phyloP scores from a whole-genome alignment of 345 rosid genomes.

The Luvunga scandens region DNA sequence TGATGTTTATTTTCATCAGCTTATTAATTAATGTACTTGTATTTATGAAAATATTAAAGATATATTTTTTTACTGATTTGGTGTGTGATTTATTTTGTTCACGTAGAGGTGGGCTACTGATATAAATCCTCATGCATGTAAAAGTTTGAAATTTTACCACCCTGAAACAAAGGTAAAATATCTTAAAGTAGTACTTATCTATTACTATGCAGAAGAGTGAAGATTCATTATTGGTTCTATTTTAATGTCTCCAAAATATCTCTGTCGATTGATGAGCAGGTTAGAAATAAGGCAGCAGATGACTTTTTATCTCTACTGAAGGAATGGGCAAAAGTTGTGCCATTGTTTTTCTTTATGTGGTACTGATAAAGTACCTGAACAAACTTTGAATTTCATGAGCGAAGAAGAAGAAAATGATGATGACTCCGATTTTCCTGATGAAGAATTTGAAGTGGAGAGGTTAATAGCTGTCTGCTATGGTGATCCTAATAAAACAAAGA shows the following conservation, averaged over 20 bases:
- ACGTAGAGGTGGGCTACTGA: slow-evolving; percentile 46
- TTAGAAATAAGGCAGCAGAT: slow-evolving; percentile 26
- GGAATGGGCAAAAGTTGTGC: slow-evolving; percentile 26
- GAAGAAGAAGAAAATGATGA: neutral
- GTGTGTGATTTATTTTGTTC: neutral
- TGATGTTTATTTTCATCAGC: neutral
- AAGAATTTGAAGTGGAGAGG: slow-evolving; percentile 24
- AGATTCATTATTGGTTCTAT: neutral
- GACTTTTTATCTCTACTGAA: slow-evolving; percentile 23
- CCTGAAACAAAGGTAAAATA: slow-evolving; percentile 38
- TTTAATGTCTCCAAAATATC: neutral
- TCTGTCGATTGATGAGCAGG: neutral
- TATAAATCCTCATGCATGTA: slow-evolving; percentile 34
- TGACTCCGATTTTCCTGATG: neutral
- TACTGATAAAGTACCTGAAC: neutral
- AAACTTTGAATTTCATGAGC: neutral
- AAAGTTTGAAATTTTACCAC: slow-evolving; percentile 35
- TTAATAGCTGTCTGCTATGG: slow-evolving; percentile 17
- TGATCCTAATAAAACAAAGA: slow-evolving; percentile 20
- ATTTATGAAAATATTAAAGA: neutral
- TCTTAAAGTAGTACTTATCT: neutral
- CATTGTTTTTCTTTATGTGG: neutral
- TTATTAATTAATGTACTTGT: neutral
- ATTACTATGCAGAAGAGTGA: neutral
- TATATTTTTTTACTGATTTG: neutral